phyloP scores from a whole-genome alignment of 441 rosid genomes.

The Gossypium lobatum region DNA sequence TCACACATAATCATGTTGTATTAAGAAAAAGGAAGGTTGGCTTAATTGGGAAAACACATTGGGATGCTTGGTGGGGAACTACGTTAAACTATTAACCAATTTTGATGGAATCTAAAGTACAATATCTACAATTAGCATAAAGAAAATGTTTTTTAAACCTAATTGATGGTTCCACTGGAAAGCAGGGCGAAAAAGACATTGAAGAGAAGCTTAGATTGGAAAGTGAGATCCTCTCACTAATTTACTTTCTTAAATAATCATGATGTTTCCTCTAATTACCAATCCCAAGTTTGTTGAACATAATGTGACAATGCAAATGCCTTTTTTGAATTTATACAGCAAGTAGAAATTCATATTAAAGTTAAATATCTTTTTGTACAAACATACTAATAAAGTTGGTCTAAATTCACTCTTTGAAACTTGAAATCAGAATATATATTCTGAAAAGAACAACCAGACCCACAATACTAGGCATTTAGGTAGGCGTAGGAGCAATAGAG shows the following conservation, averaged over 20 bases:
- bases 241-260: slow-evolving; percentile 9
- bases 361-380: not conserved
- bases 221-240: slow-evolving; percentile 5
- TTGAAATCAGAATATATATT: no score
- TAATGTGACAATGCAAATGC: not conserved
- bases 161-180: not conserved
- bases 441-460: not conserved
- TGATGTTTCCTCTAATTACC: not conserved
- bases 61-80: not conserved
- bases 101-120: not conserved
- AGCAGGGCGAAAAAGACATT: not conserved
- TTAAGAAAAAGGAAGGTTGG: not conserved
- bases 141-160: not conserved
- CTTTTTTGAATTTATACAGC: not conserved
- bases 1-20: not conserved
- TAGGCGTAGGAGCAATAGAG: not conserved
- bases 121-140: not conserved
- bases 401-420: no score
- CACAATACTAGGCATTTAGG: not conserved
- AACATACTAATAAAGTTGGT: not conserved
- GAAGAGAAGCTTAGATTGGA: slow-evolving; percentile 8
- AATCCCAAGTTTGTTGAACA: not conserved
- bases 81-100: slow-evolving; percentile 1
- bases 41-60: not conserved
- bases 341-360: not conserved